Evolutionary conservation across 2,329 filamentous ascomycete species (phyloP).

Genomic region (Scortechinia acanthostroma): DNA sequence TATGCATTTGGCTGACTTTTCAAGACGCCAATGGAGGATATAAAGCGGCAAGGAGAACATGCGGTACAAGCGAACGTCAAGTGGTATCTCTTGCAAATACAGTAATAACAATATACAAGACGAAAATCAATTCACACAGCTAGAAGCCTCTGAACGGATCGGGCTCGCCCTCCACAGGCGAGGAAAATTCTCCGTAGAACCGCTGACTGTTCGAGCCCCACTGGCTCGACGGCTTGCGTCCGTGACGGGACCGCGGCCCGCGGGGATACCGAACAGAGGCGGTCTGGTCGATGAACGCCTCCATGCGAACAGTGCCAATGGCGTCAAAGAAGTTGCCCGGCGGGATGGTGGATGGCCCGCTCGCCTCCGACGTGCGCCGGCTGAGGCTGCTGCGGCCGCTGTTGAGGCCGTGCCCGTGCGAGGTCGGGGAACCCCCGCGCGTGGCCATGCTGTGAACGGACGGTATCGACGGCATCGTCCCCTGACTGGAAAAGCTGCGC

Average conservation of each 20-base stretch:
- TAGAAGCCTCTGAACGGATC: neutral
- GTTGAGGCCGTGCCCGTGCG: neutral
- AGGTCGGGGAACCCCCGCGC: no score
- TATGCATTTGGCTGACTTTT: no score
- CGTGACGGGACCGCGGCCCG: neutral
- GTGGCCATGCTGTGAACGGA: neutral
- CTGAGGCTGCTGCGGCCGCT: neutral
- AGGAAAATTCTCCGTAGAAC: neutral
- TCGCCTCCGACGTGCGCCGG: conserved; percentile 43
- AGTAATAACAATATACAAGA: neutral
- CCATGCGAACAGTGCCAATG: conserved; percentile 89
- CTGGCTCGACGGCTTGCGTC: neutral
- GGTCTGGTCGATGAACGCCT: conserved; percentile 68
- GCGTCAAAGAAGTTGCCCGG: conserved; percentile 69
- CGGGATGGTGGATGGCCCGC: conserved; percentile 27
- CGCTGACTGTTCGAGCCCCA: neutral
- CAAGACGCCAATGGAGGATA: no score
- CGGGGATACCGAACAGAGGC: neutral
- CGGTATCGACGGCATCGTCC: neutral
- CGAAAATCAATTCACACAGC: no score
- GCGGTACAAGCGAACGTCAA: no score
- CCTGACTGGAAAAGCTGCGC: neutral
- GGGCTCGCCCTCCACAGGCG: neutral
- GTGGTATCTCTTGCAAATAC: no score
- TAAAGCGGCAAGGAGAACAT: no score